Evolutionary conservation across 1,284 basidiomycete genomes (phyloP).

Genomic region (Pascua sp.): DNA sequence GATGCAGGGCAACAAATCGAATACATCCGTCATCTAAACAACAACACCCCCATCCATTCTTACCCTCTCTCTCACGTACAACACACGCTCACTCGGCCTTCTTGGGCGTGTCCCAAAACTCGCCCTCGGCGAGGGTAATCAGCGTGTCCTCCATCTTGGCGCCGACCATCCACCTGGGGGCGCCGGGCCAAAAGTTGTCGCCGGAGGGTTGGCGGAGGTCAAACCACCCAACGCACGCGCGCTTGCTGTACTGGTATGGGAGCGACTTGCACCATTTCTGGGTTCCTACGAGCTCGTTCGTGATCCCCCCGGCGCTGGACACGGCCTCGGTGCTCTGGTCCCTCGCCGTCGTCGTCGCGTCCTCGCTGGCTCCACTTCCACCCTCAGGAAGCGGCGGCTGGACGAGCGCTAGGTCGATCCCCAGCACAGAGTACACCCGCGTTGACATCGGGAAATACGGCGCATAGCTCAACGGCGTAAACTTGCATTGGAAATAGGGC

Average conservation of each 20-base stretch:
- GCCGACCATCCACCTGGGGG: background rate
- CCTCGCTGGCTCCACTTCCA: background rate
- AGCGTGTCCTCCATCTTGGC: slow-evolving; percentile 2
- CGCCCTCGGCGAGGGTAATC: background rate
- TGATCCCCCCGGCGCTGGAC: background rate
- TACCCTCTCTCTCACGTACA: background rate
- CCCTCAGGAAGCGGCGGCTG: slow-evolving; percentile 6
- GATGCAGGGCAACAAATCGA: no score
- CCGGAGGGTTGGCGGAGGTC: slow-evolving; percentile 6
- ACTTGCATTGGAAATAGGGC: slow-evolving; percentile 3
- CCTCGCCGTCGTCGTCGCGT: background rate
- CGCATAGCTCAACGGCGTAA: slow-evolving; percentile 1
- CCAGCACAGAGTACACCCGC: background rate
- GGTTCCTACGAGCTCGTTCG: slow-evolving; percentile 1
- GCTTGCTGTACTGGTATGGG: slow-evolving; percentile 7
- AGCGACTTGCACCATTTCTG: slow-evolving; percentile 5
- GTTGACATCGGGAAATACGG: slow-evolving; percentile 7
- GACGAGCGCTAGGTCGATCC: slow-evolving; percentile 2
- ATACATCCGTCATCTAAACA: no score
- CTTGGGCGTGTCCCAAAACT: background rate
- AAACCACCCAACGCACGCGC: background rate
- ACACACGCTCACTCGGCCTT: background rate
- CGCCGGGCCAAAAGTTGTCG: background rate
- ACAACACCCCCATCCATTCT: no score
- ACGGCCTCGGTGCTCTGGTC: background rate